Evolutionary conservation across 164 flowering plant species (phyloP), one percentile per base, ranked within the genome.

Genomic region (Macadamia integrifolia): DNA sequence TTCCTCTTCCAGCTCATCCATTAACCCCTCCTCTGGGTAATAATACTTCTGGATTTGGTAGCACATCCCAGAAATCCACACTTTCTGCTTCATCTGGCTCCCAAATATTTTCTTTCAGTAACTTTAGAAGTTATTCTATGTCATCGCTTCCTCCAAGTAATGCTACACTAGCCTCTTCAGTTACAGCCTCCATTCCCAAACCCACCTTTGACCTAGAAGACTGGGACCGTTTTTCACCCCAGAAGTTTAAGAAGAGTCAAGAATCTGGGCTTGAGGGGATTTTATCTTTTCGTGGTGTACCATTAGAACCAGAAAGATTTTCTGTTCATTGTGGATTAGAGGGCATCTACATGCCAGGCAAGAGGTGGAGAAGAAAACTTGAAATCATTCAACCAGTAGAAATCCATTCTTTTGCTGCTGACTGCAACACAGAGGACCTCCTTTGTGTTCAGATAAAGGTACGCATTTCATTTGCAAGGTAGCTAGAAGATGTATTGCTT

Each of bases 41-140:
- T 56, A 77, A 92, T 56, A 77, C 66, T 81, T 61, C 88, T 50
- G 80, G 80, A 63, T 69, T 80, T 71, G 81, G 85, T 30, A 80
- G 78, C 71, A 44, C 86, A 62, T 71, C 90, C 49, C 82, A 82
- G 3, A 89, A 75, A 71, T 75, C 88, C 6, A 71, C 56, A 40
- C 64, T 70, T 58, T 75, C 89, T 60, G 69, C 83, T 10, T 81
- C 98, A 62, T 81, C 96, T 64, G 83, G 96, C 66, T 89, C 94
- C 62, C 97, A 85, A 64, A 84, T 91, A 53, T 88, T 93, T 59
- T 90, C 98, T 58, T 86, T 90, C 75, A 84, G 91, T 61, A 76
- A 90, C 77, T 87, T 95, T 69, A 88, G 98, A 78, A 95, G 99
- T 77, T 88, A 95, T 74, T 92, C 99, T 30, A 95, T 95, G 99